A percentile compares a stretch with the other conserved stretches of the same genome.
phyloP scores from a whole-genome alignment of 208 protist species.

The Trypanosoma rangeli region DNA sequence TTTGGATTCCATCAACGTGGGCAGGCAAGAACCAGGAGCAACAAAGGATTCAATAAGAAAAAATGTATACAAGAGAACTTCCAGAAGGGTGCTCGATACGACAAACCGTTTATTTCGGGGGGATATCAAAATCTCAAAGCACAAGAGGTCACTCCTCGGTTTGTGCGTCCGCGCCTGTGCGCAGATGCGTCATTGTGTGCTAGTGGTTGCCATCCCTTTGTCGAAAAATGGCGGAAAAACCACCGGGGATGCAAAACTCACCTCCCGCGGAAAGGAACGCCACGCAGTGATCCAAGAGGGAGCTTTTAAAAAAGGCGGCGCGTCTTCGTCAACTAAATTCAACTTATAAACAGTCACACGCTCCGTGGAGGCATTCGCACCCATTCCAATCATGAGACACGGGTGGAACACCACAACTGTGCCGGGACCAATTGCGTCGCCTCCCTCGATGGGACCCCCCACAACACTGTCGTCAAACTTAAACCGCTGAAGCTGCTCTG shows the following conservation, averaged over 20 bases:
- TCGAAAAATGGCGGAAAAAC: conserved; percentile 75
- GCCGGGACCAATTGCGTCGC: conserved; percentile 41
- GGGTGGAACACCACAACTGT: conserved; percentile 79
- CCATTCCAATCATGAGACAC: conserved; percentile 80
- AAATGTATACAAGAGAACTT: too few species aligned
- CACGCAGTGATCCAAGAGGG: conserved; percentile 84
- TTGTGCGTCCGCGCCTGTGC: too few species aligned
- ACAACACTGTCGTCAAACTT: conserved; percentile 58
- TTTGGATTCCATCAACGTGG: too few species aligned
- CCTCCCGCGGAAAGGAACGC: conserved; percentile 68
- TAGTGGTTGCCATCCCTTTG: not conserved
- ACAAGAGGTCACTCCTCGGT: too few species aligned
- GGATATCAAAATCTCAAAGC: too few species aligned
- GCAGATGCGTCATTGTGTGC: not conserved
- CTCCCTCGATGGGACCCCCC: conserved; percentile 25
- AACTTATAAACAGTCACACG: conserved; percentile 66
- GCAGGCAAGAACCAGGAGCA: too few species aligned
- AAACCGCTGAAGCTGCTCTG: conserved; percentile 71
- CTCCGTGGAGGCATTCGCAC: conserved; percentile 54
- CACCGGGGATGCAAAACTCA: conserved; percentile 66
- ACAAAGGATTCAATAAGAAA: too few species aligned
- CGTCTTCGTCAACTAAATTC: conserved; percentile 60
- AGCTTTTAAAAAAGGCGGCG: conserved; percentile 43
- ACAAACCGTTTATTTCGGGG: too few species aligned
- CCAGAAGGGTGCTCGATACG: too few species aligned